These are phyloP conservation scores for Chlorella variabilis DNA, from an alignment of 163 green algal species.

Conservation along the genomic window DNA sequence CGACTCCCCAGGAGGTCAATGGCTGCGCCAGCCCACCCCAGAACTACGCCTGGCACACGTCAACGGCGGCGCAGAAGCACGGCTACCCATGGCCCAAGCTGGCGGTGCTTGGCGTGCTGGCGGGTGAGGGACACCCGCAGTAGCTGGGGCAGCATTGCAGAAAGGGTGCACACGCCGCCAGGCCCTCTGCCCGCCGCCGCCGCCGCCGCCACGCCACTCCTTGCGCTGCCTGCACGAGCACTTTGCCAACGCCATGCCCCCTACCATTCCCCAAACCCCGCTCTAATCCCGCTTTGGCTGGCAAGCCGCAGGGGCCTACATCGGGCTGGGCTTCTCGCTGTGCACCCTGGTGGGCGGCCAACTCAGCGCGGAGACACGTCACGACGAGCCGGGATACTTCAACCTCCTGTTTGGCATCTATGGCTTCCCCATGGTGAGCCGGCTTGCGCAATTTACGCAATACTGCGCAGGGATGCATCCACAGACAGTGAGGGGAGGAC, in stretches of 20 bases:
- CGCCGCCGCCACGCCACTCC: too few relatives aligned
- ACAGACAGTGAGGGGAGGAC: too few relatives aligned
- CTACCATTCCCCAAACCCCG: too few relatives aligned
- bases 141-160: too few relatives aligned
- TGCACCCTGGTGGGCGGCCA: constrained; percentile 30
- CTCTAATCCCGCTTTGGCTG: too few relatives aligned
- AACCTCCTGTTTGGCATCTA: constrained; percentile 38
- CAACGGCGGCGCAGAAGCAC: constrained; percentile 15
- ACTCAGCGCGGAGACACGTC: not conserved
- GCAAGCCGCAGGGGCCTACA: constrained; percentile 40
- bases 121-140: too few relatives aligned
- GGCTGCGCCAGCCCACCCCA: not conserved
- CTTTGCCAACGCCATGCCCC: too few relatives aligned
- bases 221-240: too few relatives aligned
- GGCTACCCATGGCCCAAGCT: constrained; percentile 30
- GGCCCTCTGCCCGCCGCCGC: too few relatives aligned
- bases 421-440: constrained; percentile 27
- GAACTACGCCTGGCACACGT: constrained; percentile 7
- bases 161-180: too few relatives aligned
- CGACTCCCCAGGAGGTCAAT: not conserved
- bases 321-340: constrained; percentile 20
- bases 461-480: too few relatives aligned
- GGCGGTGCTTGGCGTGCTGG: constrained; percentile 20
- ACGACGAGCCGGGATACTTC: constrained; percentile 13
- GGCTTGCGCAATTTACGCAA: too few relatives aligned